Evolutionary conservation across 768 basidiomycete species (phyloP).

Genomic region (Psilocybe tampanensis): DNA sequence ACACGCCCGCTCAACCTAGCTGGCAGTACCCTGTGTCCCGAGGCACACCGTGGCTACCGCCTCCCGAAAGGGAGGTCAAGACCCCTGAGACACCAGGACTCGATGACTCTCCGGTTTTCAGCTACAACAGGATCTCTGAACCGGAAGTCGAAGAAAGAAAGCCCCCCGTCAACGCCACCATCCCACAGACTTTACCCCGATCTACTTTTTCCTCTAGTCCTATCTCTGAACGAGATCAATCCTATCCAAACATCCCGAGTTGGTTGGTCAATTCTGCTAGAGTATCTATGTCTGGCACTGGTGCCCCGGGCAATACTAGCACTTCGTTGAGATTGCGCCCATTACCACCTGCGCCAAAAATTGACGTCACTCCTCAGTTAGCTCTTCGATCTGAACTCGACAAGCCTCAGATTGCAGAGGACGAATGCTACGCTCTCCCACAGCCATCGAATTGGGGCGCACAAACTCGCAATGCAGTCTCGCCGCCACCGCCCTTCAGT

Average conservation of each 20-base stretch:
- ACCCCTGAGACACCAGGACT: background rate
- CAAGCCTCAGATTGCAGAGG: background rate
- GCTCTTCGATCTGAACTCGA: background rate
- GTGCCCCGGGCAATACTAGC: background rate
- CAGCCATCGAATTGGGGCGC: conserved; percentile 10
- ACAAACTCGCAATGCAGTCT: background rate
- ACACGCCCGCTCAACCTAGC: too few species aligned
- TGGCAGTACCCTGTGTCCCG: too few species aligned
- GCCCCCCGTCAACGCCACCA: background rate
- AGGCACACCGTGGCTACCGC: background rate
- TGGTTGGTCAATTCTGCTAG: conserved; percentile 2
- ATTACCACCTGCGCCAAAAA: conserved; percentile 3
- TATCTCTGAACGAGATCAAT: background rate
- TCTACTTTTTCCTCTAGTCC: background rate
- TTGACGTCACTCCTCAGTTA: conserved; percentile 5
- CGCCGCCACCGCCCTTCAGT: background rate
- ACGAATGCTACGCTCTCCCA: conserved; percentile 1
- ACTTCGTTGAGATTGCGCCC: background rate
- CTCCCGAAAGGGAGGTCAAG: background rate
- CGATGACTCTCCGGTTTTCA: background rate
- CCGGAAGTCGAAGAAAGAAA: background rate
- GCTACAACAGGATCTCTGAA: background rate
- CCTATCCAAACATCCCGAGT: background rate
- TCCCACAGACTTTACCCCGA: background rate
- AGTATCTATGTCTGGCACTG: background rate